Conservation (phyloP, 441 rosid genomes). For the Isatis lusitanica region DNA sequence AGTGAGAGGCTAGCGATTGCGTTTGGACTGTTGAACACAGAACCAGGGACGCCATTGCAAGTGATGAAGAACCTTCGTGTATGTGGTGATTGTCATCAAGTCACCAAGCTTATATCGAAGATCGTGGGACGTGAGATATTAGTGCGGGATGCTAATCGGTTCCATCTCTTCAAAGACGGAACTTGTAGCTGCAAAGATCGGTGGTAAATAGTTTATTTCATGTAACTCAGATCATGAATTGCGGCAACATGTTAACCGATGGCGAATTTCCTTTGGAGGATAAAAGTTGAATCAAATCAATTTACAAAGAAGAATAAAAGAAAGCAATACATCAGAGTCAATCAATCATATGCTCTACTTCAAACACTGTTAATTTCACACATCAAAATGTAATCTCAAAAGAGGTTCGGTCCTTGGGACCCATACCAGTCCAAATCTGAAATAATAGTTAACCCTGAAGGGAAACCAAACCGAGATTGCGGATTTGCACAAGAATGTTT, state of each 20-base stretch:
- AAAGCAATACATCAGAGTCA: background rate
- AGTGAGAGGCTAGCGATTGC: conserved; percentile 79
- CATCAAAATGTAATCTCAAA: conserved; percentile 23
- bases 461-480: conserved; percentile 25
- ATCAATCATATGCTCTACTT: conserved; percentile 18
- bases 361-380: conserved; percentile 3
- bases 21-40: conserved; percentile 63
- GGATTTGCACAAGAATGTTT: conserved; percentile 16
- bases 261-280: background rate
- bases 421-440: conserved; percentile 15
- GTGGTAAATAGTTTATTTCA: conserved; percentile 46
- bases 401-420: background rate
- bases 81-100: conserved; percentile 68
- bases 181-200: conserved; percentile 63
- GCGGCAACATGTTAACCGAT: background rate
- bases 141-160: conserved; percentile 69
- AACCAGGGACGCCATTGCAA: conserved; percentile 57
- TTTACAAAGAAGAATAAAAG: background rate
- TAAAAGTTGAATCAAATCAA: background rate
- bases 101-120: conserved; percentile 56
- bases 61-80: conserved; percentile 80
- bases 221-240: background rate
- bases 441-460: background rate
- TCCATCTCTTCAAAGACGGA: conserved; percentile 64
- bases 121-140: conserved; percentile 58